Evolutionary conservation across 139 green algal genomes (phyloP).

Genomic region (Tetraselmis chui): DNA sequence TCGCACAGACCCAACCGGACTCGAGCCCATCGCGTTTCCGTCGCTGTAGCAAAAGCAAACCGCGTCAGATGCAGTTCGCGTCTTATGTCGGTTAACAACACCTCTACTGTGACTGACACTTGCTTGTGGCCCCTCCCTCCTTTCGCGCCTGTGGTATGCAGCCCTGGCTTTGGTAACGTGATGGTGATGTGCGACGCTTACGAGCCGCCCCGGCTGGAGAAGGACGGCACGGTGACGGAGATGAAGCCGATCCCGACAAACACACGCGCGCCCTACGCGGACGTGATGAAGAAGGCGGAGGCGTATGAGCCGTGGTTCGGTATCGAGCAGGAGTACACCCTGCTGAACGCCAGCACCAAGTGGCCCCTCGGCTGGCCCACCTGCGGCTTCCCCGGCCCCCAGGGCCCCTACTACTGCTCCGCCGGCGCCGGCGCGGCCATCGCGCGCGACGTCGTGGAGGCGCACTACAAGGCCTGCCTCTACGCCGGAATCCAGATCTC

Average conservation of each 20-base stretch:
- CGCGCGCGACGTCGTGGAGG: slow-evolving; percentile 88
- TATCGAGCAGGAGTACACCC: slow-evolving; percentile 97
- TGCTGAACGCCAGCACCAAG: slow-evolving; percentile 88
- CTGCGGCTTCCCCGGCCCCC: slow-evolving; percentile 77
- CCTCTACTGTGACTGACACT: too few species aligned
- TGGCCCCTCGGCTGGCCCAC: slow-evolving; percentile 95
- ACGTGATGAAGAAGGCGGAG: slow-evolving; percentile 46
- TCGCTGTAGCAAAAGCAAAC: too few species aligned
- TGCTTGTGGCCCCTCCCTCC: too few species aligned
- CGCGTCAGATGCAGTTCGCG: too few species aligned
- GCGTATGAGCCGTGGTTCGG: slow-evolving; percentile 89
- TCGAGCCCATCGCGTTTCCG: too few species aligned
- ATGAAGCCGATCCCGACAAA: slow-evolving; percentile 87
- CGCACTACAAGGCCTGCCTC: slow-evolving; percentile 93
- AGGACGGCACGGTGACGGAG: slow-evolving; percentile 57
- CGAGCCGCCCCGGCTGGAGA: slow-evolving; percentile 59
- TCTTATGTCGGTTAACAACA: too few species aligned
- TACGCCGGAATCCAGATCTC: slow-evolving; percentile 87
- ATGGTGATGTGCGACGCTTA: slow-evolving; percentile 93
- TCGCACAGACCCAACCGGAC: too few species aligned
- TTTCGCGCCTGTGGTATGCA: neutral
- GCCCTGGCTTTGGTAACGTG: slow-evolving; percentile 77
- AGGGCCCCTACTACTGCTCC: slow-evolving; percentile 95
- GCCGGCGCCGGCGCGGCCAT: slow-evolving; percentile 82
- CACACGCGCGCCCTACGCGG: slow-evolving; percentile 63